Evolutionary conservation across 805 yeast genomes (phyloP).

Genomic region (Yueomyces sinensis): DNA sequence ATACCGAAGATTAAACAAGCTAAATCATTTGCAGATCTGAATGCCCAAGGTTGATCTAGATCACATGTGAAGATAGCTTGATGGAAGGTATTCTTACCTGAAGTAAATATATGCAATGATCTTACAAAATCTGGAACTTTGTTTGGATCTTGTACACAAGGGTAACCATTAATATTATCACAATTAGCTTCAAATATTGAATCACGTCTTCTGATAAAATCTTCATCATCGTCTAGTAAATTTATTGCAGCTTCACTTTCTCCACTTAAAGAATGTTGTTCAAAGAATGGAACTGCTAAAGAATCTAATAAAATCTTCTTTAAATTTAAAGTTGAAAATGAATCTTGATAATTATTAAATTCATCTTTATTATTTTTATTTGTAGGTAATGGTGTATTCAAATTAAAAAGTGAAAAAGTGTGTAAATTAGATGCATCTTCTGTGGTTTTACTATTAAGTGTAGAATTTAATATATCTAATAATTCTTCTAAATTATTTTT

Average conservation of each 20-base stretch:
- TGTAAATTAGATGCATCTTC: slow-evolving; percentile 17
- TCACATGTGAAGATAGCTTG: slow-evolving; percentile 79
- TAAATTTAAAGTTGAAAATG: slow-evolving; percentile 5
- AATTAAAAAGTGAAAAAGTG: slow-evolving; percentile 17
- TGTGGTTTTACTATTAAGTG: slow-evolving; percentile 14
- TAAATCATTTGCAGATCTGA: slow-evolving; percentile 75
- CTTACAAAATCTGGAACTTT: slow-evolving; percentile 19
- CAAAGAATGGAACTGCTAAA: slow-evolving; percentile 20
- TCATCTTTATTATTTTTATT: slow-evolving; percentile 6
- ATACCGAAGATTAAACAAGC: slow-evolving; percentile 80
- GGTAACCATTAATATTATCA: slow-evolving; percentile 10
- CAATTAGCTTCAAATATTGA: slow-evolving; percentile 4
- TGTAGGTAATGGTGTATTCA: slow-evolving; percentile 11
- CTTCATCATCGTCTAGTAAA: slow-evolving; percentile 11
- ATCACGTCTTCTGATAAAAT: neutral
- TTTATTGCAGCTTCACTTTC: too few species aligned
- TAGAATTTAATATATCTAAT: slow-evolving; percentile 13
- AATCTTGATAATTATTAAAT: slow-evolving; percentile 1
- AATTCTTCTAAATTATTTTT: slow-evolving; percentile 9
- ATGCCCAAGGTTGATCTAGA: slow-evolving; percentile 58
- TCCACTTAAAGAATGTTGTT: slow-evolving; percentile 4
- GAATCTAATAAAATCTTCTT: slow-evolving; percentile 15
- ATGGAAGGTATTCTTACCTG: slow-evolving; percentile 56
- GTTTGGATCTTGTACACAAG: slow-evolving; percentile 15
- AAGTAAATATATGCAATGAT: slow-evolving; percentile 46